phyloP scores from a whole-genome alignment of 2,329 filamentous ascomycete genomes.

The Arthrobotrys megalospora region DNA sequence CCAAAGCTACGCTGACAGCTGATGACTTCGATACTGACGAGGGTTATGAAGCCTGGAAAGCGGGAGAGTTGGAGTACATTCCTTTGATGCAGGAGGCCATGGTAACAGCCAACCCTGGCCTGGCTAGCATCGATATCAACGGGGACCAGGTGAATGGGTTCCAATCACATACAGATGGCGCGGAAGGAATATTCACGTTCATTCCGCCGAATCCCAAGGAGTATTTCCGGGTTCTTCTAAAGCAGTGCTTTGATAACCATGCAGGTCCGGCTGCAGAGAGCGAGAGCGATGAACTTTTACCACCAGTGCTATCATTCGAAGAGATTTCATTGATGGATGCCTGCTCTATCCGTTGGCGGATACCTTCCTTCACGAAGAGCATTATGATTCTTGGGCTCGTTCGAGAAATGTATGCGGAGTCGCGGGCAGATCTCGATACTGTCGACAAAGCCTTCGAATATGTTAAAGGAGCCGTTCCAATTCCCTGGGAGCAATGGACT shows the following conservation, averaged over 20 bases:
- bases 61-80: constrained; percentile 86
- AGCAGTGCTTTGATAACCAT: constrained; percentile 66
- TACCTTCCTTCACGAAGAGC: constrained; percentile 84
- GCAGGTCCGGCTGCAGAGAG: constrained; percentile 65
- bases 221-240: constrained; percentile 73
- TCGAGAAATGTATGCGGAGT: constrained; percentile 85
- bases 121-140: constrained; percentile 75
- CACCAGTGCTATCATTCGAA: constrained; percentile 74
- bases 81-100: constrained; percentile 95
- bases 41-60: constrained; percentile 90
- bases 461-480: constrained; percentile 74
- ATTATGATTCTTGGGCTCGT: constrained; percentile 88
- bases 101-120: constrained; percentile 70
- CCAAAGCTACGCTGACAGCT: constrained; percentile 79
- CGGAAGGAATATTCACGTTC: constrained; percentile 82
- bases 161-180: constrained; percentile 68
- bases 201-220: constrained; percentile 87
- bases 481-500: constrained; percentile 71
- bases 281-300: constrained; percentile 70
- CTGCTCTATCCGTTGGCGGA: constrained; percentile 87
- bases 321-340: constrained; percentile 88
- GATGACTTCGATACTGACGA: constrained; percentile 93
- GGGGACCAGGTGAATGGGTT: constrained; percentile 68
- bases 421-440: constrained; percentile 84
- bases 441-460: constrained; percentile 87